A percentile compares a stretch with the other conserved stretches of the same genome.
These are phyloP conservation scores for Choanephora cucurbitarum DNA, from an alignment of 371 early-diverging fungal species.

Conservation along the genomic window DNA sequence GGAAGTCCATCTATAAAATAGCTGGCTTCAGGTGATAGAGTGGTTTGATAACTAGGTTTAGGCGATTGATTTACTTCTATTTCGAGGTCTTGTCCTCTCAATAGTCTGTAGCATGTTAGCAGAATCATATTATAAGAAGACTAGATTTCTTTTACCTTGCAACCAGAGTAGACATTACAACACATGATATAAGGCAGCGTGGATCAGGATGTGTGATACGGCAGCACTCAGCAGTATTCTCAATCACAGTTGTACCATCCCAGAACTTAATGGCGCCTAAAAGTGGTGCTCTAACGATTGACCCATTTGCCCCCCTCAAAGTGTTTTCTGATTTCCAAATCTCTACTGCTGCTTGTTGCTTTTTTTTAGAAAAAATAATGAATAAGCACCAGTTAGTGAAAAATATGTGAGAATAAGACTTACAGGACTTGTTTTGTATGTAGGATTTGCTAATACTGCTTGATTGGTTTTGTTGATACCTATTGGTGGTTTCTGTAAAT, in stretches of 20 bases:
- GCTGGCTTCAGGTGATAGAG: background rate
- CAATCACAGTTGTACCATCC: slow-evolving; percentile 62
- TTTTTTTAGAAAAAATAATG: slow-evolving; percentile 3
- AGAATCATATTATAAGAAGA: background rate
- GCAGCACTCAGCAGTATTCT: slow-evolving; percentile 59
- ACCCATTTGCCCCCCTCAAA: slow-evolving; percentile 61
- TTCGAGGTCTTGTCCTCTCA: slow-evolving; percentile 48
- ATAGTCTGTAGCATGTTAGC: slow-evolving; percentile 19
- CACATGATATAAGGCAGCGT: slow-evolving; percentile 62
- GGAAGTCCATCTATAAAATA: slow-evolving; percentile 28
- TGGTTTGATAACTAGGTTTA: slow-evolving; percentile 16
- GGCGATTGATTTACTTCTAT: slow-evolving; percentile 22
- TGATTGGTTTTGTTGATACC: slow-evolving; percentile 61
- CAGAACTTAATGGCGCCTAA: slow-evolving; percentile 63
- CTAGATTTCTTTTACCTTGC: slow-evolving; percentile 43
- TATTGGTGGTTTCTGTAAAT: slow-evolving; percentile 54
- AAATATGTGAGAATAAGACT: background rate
- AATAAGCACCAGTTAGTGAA: background rate
- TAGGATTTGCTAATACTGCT: slow-evolving; percentile 44
- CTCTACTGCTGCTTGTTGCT: slow-evolving; percentile 36
- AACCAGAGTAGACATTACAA: slow-evolving; percentile 57
- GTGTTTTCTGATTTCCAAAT: slow-evolving; percentile 31
- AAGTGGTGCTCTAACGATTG: slow-evolving; percentile 64
- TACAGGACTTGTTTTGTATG: slow-evolving; percentile 44
- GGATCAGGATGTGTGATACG: slow-evolving; percentile 72